These are phyloP conservation scores for Cytospora mali DNA, from an alignment of 2,329 filamentous ascomycete genomes.

Conservation along the genomic window DNA sequence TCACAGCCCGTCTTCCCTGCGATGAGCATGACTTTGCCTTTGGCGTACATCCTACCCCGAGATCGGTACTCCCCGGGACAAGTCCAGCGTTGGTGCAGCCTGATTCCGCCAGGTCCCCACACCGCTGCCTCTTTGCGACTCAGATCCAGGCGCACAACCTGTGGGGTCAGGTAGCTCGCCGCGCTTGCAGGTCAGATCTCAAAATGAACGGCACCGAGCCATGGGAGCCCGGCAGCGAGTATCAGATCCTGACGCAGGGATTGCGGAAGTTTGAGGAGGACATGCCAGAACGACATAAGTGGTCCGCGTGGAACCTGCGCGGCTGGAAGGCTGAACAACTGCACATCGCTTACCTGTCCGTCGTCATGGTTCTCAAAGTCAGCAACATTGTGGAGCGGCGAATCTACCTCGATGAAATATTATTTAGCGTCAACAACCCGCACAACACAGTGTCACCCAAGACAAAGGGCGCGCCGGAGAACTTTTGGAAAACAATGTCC, in stretches of 20 bases:
- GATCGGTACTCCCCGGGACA: slow-evolving; percentile 40
- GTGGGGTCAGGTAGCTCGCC: slow-evolving; percentile 41
- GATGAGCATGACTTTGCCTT: slow-evolving; percentile 44
- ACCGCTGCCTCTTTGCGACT: slow-evolving; percentile 42
- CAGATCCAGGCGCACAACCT: slow-evolving; percentile 42
- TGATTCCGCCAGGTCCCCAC: slow-evolving; percentile 30
- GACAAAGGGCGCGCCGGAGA: slow-evolving; percentile 30
- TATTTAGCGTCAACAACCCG: slow-evolving; percentile 28
- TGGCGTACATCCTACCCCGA: slow-evolving; percentile 34
- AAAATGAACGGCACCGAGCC: slow-evolving; percentile 21
- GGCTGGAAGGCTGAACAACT: slow-evolving; percentile 40
- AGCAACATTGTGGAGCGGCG: slow-evolving; percentile 42
- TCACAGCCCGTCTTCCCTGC: slow-evolving; percentile 41
- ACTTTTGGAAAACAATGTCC: slow-evolving; percentile 36
- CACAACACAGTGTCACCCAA: slow-evolving; percentile 21
- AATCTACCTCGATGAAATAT: slow-evolving; percentile 39
- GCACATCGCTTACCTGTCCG: slow-evolving; percentile 41
- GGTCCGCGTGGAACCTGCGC: slow-evolving; percentile 42
- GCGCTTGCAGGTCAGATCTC: slow-evolving; percentile 31
- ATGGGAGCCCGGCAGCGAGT: slow-evolving; percentile 36
- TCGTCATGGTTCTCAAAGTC: slow-evolving; percentile 41
- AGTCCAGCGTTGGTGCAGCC: slow-evolving; percentile 36
- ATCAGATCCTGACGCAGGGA: slow-evolving; percentile 29
- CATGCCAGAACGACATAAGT: slow-evolving; percentile 38
- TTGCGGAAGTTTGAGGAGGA: slow-evolving; percentile 36